Evolutionary conservation across 139 green algal species (phyloP).

Genomic region (Monoraphidium neglectum): DNA sequence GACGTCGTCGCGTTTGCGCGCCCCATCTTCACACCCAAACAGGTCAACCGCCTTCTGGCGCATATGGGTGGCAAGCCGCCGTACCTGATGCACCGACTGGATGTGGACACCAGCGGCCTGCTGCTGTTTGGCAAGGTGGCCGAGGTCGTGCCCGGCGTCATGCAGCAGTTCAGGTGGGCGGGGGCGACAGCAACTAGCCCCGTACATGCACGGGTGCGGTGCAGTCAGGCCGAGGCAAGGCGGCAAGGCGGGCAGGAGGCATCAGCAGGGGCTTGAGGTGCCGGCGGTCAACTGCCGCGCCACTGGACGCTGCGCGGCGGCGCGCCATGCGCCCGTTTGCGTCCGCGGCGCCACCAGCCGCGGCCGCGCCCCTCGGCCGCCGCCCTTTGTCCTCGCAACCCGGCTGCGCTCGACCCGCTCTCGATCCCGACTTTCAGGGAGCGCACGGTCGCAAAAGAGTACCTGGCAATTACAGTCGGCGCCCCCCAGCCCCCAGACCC

Average conservation of each 20-base stretch:
- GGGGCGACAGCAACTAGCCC: neutral
- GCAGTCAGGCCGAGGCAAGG: too few relatives aligned
- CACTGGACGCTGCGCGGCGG: too few relatives aligned
- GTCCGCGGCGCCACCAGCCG: too few relatives aligned
- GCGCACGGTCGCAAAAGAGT: constrained; percentile 68
- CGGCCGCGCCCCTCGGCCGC: too few relatives aligned
- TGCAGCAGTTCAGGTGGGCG: constrained; percentile 74
- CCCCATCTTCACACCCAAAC: constrained; percentile 5
- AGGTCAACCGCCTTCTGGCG: neutral
- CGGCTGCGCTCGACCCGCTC: too few relatives aligned
- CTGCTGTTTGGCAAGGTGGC: constrained; percentile 77
- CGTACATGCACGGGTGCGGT: too few relatives aligned
- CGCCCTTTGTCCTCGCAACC: too few relatives aligned
- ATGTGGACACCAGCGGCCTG: constrained; percentile 84
- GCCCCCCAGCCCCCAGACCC: constrained; percentile 12
- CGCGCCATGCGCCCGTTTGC: too few relatives aligned
- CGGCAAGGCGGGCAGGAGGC: too few relatives aligned
- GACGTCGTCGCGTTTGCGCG: neutral
- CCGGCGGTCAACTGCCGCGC: too few relatives aligned
- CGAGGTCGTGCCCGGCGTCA: constrained; percentile 51
- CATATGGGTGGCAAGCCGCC: neutral
- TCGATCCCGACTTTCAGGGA: constrained; percentile 41
- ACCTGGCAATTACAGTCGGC: constrained; percentile 70
- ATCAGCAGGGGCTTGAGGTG: too few relatives aligned
- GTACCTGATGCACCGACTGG: constrained; percentile 68